A percentile compares a stretch with the other conserved stretches of the same genome.
Conservation (phyloP, 768 basidiomycete species). For the Hysterangium stoloniferum region DNA sequence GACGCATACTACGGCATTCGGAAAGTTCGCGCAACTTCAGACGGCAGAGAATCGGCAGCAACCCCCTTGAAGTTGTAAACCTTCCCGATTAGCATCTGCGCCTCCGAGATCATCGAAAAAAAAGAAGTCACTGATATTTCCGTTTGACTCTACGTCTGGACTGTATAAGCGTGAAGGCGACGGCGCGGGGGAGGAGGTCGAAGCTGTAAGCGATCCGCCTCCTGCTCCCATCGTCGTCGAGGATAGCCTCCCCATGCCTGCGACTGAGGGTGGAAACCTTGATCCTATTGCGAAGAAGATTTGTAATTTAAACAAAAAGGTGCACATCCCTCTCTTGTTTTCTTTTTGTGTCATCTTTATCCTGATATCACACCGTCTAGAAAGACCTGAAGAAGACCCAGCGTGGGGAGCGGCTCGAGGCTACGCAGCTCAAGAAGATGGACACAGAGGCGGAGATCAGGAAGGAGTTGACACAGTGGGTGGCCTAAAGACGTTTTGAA, state of each 20-base stretch:
- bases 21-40: conserved; percentile 13
- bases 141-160: no score
- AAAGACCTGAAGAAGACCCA: conserved; percentile 90
- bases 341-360: conserved; percentile 9
- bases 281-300: conserved; percentile 89
- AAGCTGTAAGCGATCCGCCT: no score
- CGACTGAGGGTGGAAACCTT: conserved; percentile 41
- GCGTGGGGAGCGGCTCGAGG: conserved; percentile 86
- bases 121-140: no score
- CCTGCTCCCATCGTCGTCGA: no score
- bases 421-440: conserved; percentile 95
- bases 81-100: not conserved
- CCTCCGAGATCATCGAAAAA: no score
- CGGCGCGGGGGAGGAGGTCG: no score
- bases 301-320: conserved; percentile 94
- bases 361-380: conserved; percentile 94
- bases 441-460: conserved; percentile 82
- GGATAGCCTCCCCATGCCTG: conserved; percentile 48
- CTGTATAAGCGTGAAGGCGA: no score
- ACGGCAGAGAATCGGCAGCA: conserved; percentile 16
- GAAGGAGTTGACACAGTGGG: conserved; percentile 80
- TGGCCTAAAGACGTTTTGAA: no score
- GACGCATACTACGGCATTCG: conserved; percentile 12
- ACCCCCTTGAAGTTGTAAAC: conserved; percentile 12
- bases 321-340: conserved; percentile 26